These are phyloP conservation scores for Ogataea siamensis DNA, from an alignment of 805 yeast species.

Conservation along the genomic window DNA sequence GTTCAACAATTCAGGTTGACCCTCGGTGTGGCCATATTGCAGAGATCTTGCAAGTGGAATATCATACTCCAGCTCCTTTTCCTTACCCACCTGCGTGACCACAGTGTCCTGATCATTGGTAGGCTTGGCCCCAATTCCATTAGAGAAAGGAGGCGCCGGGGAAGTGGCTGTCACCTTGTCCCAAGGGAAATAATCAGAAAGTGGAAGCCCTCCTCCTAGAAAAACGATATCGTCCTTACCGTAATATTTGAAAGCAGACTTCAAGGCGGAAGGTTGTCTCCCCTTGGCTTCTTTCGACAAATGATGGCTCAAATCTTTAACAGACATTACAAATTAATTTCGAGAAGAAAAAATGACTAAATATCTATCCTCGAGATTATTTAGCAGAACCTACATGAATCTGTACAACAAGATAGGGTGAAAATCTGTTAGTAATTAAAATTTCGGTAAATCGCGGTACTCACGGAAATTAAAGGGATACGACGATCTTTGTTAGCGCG, in stretches of 20 bases:
- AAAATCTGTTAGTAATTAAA: constrained; percentile 1
- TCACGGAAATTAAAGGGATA: constrained; percentile 7
- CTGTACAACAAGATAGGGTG: not conserved
- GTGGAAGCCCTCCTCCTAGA: constrained; percentile 94
- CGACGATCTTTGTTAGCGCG: constrained; percentile 10
- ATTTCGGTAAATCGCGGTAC: constrained; percentile 8
- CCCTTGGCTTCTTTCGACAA: constrained; percentile 75
- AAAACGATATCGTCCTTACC: constrained; percentile 75
- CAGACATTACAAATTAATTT: constrained; percentile 21
- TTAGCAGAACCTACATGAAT: not conserved
- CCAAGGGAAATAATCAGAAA: constrained; percentile 90
- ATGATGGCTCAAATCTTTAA: constrained; percentile 74
- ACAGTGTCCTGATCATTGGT: constrained; percentile 39
- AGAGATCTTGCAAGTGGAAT: constrained; percentile 80
- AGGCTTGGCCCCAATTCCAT: constrained; percentile 71
- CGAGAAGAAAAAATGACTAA: constrained; percentile 2
- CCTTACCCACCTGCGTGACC: constrained; percentile 37
- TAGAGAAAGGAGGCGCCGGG: constrained; percentile 75
- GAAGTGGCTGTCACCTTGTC: constrained; percentile 66
- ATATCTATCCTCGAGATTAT: not conserved
- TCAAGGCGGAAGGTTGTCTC: constrained; percentile 77
- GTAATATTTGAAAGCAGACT: constrained; percentile 77
- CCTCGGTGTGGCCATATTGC: constrained; percentile 88
- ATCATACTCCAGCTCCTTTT: constrained; percentile 48
- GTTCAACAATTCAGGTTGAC: constrained; percentile 65